These are phyloP conservation scores for Vitis riparia DNA, from an alignment of 164 flowering plant species.

Conservation along the genomic window DNA sequence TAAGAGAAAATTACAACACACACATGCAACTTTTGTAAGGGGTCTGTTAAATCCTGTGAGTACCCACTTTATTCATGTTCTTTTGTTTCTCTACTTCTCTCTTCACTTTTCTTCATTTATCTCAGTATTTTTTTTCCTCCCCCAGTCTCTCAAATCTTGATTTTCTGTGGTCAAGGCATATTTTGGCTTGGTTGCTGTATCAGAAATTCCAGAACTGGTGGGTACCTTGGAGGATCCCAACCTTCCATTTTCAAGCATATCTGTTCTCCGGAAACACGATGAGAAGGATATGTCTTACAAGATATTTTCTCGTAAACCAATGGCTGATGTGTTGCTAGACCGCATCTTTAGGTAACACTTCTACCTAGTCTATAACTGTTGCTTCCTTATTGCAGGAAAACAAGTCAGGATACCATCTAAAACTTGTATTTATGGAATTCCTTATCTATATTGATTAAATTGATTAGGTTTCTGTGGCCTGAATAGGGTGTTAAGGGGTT, in stretches of 20 bases:
- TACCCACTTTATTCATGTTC: background rate
- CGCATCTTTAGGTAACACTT: slow-evolving; percentile 70
- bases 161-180: slow-evolving; percentile 49
- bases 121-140: background rate
- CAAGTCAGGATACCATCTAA: too few species aligned
- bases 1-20: slow-evolving; percentile 74
- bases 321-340: slow-evolving; percentile 72
- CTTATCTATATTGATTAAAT: too few species aligned
- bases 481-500: too few species aligned
- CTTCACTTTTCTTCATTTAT: background rate
- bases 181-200: slow-evolving; percentile 53
- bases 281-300: slow-evolving; percentile 69
- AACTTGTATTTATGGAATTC: too few species aligned
- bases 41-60: slow-evolving; percentile 86
- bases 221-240: slow-evolving; percentile 72
- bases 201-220: slow-evolving; percentile 76
- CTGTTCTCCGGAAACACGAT: slow-evolving; percentile 64
- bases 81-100: background rate
- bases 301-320: slow-evolving; percentile 72
- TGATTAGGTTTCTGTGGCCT: too few species aligned
- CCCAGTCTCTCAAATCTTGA: background rate
- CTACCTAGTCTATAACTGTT: background rate
- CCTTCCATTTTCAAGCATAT: slow-evolving; percentile 78
- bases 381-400: background rate
- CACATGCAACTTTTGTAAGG: slow-evolving; percentile 84